Percentiles rank a stretch among this genome's conserved stretches.
phyloP scores from a whole-genome alignment of 2,329 filamentous ascomycete species.

The Claviceps quebecensis region DNA sequence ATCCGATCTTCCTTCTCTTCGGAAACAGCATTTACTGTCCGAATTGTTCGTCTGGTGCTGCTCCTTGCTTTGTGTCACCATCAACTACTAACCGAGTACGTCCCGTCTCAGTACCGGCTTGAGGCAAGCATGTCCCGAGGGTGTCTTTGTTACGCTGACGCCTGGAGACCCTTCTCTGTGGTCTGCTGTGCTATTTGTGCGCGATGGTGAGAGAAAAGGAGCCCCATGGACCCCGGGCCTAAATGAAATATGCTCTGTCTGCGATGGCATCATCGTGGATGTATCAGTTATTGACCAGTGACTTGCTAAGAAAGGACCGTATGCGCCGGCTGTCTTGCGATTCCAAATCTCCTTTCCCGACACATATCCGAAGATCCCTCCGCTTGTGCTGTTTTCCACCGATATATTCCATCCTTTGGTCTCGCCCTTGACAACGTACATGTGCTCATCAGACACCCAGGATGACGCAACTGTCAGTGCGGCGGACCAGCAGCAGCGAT shows the following conservation, averaged over 20 bases:
- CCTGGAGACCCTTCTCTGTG: slow-evolving; percentile 70
- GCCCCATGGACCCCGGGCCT: background rate
- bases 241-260: background rate
- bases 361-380: slow-evolving; percentile 64
- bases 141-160: slow-evolving; percentile 73
- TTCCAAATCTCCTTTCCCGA: slow-evolving; percentile 83
- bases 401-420: slow-evolving; percentile 94
- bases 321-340: slow-evolving; percentile 71
- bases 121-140: slow-evolving; percentile 69
- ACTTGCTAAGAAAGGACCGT: slow-evolving; percentile 52
- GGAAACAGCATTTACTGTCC: slow-evolving; percentile 62
- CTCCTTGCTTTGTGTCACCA: background rate
- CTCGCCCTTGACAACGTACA: slow-evolving; percentile 86
- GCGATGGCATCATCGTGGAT: background rate
- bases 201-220: slow-evolving; percentile 47
- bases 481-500: slow-evolving; percentile 64
- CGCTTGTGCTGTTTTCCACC: slow-evolving; percentile 74
- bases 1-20: slow-evolving; percentile 39
- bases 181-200: slow-evolving; percentile 85
- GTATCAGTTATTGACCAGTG: background rate
- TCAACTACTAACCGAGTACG: background rate
- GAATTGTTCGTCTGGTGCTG: slow-evolving; percentile 55
- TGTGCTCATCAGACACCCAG: slow-evolving; percentile 69
- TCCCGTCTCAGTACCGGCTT: slow-evolving; percentile 50
- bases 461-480: slow-evolving; percentile 68